Conservation (phyloP, 306 rosid genomes). For the Inga oerstediana region DNA sequence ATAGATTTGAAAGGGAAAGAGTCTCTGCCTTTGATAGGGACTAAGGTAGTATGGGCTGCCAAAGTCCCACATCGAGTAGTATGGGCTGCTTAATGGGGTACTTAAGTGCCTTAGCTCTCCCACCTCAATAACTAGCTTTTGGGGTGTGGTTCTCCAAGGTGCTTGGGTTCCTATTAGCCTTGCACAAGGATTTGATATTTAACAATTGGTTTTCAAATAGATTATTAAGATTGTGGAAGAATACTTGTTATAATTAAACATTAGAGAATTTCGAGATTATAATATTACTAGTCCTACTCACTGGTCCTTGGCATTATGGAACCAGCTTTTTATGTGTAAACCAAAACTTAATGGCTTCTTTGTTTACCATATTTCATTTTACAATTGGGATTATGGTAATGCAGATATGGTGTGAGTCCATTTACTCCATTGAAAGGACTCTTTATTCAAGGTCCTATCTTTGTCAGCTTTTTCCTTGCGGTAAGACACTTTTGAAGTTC, state of each 20-base stretch:
- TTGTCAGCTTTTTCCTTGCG: slow-evolving; percentile 86
- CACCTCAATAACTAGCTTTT: no score
- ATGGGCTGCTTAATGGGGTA: no score
- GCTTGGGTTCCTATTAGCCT: not conserved
- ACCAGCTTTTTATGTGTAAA: slow-evolving; percentile 7
- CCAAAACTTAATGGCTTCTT: slow-evolving; percentile 26
- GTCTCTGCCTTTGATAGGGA: not conserved
- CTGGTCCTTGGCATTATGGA: slow-evolving; percentile 25
- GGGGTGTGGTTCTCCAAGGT: no score
- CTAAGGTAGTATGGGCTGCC: no score
- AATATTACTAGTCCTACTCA: not conserved
- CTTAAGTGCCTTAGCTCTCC: no score
- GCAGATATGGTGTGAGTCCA: slow-evolving; percentile 82
- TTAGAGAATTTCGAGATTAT: slow-evolving; percentile 2
- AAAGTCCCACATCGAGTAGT: no score
- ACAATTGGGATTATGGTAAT: slow-evolving; percentile 32
- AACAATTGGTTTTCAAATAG: slow-evolving; percentile 22
- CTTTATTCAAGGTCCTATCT: slow-evolving; percentile 77
- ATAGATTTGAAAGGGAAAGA: not conserved
- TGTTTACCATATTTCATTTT: slow-evolving; percentile 32
- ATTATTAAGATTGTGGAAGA: slow-evolving; percentile 19
- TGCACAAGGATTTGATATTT: slow-evolving; percentile 9
- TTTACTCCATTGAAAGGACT: slow-evolving; percentile 85
- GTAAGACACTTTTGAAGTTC: slow-evolving; percentile 53
- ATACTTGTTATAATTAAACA: not conserved